phyloP scores from a whole-genome alignment of 2,329 filamentous ascomycete species.

The Ambrosiella xylebori region DNA sequence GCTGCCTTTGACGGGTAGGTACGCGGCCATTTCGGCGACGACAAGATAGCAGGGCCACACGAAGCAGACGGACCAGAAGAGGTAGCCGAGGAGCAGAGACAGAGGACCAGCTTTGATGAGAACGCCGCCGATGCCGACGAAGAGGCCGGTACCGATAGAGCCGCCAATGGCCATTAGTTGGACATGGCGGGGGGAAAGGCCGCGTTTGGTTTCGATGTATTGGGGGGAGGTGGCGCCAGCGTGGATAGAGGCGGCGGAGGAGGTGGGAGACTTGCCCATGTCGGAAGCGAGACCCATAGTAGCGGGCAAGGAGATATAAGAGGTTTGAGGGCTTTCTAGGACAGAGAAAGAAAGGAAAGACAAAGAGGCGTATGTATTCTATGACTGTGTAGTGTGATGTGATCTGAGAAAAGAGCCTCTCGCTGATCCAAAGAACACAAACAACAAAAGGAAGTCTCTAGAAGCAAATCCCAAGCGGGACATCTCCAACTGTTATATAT shows the following conservation, averaged over 20 bases:
- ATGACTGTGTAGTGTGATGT: too few species aligned
- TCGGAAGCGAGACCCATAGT: slow-evolving; percentile 11
- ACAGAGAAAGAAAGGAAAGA: neutral
- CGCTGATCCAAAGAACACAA: too few species aligned
- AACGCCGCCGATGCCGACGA: slow-evolving; percentile 28
- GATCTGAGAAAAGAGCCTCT: too few species aligned
- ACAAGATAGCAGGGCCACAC: slow-evolving; percentile 27
- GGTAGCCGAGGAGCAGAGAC: slow-evolving; percentile 27
- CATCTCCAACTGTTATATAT: too few species aligned
- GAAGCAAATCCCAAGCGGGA: too few species aligned
- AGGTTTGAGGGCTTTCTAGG: neutral
- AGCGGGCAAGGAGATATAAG: neutral
- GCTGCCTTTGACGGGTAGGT: slow-evolving; percentile 35
- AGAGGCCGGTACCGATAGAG: slow-evolving; percentile 29
- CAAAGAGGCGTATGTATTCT: neutral
- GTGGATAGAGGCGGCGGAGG: slow-evolving; percentile 7
- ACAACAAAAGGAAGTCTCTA: too few species aligned
- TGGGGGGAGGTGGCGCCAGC: neutral
- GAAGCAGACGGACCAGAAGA: slow-evolving; percentile 27
- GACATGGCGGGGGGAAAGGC: slow-evolving; percentile 22
- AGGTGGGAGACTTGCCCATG: slow-evolving; percentile 7
- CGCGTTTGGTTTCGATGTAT: slow-evolving; percentile 13
- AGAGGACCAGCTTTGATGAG: slow-evolving; percentile 26
- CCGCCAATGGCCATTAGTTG: slow-evolving; percentile 34
- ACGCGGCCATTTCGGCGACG: slow-evolving; percentile 41